phyloP scores from a whole-genome alignment of 139 green algal species.

The Tetraselmis chui region DNA sequence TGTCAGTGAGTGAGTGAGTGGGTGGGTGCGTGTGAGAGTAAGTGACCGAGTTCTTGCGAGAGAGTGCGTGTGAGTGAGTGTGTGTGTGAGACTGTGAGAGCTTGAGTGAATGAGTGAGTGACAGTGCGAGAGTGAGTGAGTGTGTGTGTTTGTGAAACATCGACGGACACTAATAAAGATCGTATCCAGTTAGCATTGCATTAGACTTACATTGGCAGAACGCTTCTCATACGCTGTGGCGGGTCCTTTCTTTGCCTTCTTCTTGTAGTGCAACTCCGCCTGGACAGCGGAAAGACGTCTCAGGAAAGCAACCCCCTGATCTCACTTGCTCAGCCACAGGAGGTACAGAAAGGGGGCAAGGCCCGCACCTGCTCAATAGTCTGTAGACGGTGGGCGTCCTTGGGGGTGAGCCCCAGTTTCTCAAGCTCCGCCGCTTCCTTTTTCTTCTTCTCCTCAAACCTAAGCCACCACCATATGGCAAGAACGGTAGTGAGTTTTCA shows the following conservation, averaged over 20 bases:
- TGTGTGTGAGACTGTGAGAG: no score
- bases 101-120: no score
- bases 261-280: slow-evolving; percentile 49
- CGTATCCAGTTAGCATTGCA: no score
- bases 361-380: slow-evolving; percentile 21
- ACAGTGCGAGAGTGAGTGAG: no score
- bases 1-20: no score
- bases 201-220: slow-evolving; percentile 53
- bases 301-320: no score
- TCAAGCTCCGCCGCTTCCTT: slow-evolving; percentile 58
- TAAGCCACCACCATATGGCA: background rate
- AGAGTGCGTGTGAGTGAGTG: no score
- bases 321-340: no score
- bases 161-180: no score
- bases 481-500: background rate
- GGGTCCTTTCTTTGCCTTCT: slow-evolving; percentile 66
- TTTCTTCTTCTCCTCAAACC: slow-evolving; percentile 74
- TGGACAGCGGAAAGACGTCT: slow-evolving; percentile 45
- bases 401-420: slow-evolving; percentile 53
- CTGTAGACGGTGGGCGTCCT: slow-evolving; percentile 68
- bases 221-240: slow-evolving; percentile 77
- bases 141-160: no score
- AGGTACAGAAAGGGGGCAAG: background rate
- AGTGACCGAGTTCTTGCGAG: no score
- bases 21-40: no score